Conservation (phyloP, 2,329 filamentous ascomycete species). For the Tolypocladium pustulatum region DNA sequence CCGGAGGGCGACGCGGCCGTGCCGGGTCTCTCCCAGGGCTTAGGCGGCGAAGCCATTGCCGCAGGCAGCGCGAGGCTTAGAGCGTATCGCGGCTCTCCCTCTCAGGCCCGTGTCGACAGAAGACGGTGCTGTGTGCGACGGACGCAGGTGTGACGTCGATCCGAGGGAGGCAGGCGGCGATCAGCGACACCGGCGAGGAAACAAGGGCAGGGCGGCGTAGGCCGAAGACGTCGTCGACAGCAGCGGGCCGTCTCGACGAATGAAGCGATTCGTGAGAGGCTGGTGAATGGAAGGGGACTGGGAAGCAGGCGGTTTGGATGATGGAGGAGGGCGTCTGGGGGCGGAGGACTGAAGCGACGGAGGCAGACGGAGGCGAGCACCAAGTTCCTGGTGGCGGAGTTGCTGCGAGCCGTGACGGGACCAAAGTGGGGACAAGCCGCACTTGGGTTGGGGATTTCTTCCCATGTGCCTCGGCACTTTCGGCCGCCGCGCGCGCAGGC, state of each 20-base stretch:
- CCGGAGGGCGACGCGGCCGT: conserved; percentile 35
- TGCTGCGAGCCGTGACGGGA: neutral
- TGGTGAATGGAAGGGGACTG: neutral
- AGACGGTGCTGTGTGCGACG: neutral
- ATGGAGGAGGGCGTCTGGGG: neutral
- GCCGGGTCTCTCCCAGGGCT: conserved; percentile 88
- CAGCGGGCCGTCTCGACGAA: neutral
- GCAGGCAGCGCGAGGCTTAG: neutral
- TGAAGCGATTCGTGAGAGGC: neutral
- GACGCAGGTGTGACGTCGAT: neutral
- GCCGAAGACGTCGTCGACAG: neutral
- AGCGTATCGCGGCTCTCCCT: neutral
- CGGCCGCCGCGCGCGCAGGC: too few species aligned
- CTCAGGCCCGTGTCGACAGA: neutral
- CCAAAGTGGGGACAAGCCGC: neutral
- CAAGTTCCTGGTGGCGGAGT: neutral
- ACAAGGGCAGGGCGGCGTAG: neutral
- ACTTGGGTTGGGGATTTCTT: neutral
- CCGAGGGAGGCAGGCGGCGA: neutral
- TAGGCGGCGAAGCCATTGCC: conserved; percentile 72
- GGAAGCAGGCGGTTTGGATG: neutral
- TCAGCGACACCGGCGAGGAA: neutral
- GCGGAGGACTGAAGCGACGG: neutral
- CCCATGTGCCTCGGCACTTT: conserved; percentile 6
- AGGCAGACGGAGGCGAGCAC: neutral